Evolutionary conservation across 176 grass and related monocot species (phyloP), one percentile per base, ranked within the genome.

Genomic region (Aegilops tauschii): DNA sequence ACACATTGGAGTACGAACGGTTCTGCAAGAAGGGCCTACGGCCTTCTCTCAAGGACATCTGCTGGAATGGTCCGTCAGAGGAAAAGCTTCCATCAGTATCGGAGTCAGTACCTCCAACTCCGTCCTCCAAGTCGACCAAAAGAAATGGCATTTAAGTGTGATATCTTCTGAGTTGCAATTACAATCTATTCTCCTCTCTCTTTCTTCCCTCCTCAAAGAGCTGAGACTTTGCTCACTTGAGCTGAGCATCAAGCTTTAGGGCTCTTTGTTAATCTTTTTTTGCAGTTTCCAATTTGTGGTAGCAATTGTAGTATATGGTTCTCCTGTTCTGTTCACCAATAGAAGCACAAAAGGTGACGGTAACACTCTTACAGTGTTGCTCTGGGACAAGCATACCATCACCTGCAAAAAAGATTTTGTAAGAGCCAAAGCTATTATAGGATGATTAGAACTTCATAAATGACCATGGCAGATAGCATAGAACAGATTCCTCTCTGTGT

Each of bases 1-100:
- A 98, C 77, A 98, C 95, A 8, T 52, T 95, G 80, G 95, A 98
- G 83, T 98, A 95, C 8, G 89, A 95, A n/a, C 92, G 6, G 28
- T 98, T 95, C 85, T 98, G 95, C 86, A 87, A 89, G 50, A 92
- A 93, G 69, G 93, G 63, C 80, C 87, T 98, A 30, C 90, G 85
- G 87, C 93, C 88, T 81, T 95, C 83, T 36, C 95, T 98, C 45
- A 92, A 68, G 81, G 95, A 98, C 64, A 93, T 98, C 61, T 88
- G 90, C 54, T 98, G 95, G 95, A 88, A 71, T 17, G 56, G 89
- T 42, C 93, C 89, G 86, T 11, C 89, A 11, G 87, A 84, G 27
- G 88, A 87, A 59, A 90, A 91, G 73, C 72, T 87, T 80, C 54
- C 93, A 76, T 65, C 90, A 30, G 50, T 77, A 49, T 49, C 78